Evolutionary conservation across 1,284 basidiomycete genomes (phyloP), one percentile per base, ranked within the genome.

Genomic region (Ganoderma lingzhi): DNA sequence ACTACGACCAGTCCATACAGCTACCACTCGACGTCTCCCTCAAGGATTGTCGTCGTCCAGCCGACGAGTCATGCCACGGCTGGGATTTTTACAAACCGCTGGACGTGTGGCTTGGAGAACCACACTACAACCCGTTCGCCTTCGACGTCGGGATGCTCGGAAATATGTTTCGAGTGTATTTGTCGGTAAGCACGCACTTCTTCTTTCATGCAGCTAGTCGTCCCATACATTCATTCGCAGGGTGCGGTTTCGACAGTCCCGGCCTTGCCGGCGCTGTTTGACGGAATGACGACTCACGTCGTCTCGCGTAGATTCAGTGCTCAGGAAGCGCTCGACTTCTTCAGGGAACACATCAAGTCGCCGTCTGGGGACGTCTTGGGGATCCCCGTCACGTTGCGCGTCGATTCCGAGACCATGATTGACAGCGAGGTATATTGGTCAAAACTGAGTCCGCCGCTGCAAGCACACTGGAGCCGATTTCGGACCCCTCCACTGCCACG

Each of bases 101-200:
- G 23, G 23, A 23, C 1, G 23, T 23, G 23, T 23, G 23, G 23
- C 23, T 23, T 23, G 23, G 23, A 1, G 23, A 23, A 23, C 23
- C 23, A 23, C 23, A 23, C 23, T 23, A 23, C 63, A 67, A 71
- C 17, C 72, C 72, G 23, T 73, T 73, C 32, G 68, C 72, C 0
- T 71, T 58, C n/a, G 72, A 73, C 42, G 72, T 73, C 9, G 70
- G 62, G 1, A 66, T 62, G 30, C 60, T 73, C 1, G 70, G 66
- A 10, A 71, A 68, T 37, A 14, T 71, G 15, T 71, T 69, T n/a
- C n/a, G 64, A 2, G 53, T 41, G 39, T 23, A 60, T 12, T 71
- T 73, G 23, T 32, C 58, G 37, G 71, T 69, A 48, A 19, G 9
- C 2, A 48, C 63, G 2, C 9, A 23, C 23, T 23, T 23, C 23